Base-by-base conservation (phyloP, 1,284 basidiomycete species). In the Garcileccinum viscosum region DNA sequence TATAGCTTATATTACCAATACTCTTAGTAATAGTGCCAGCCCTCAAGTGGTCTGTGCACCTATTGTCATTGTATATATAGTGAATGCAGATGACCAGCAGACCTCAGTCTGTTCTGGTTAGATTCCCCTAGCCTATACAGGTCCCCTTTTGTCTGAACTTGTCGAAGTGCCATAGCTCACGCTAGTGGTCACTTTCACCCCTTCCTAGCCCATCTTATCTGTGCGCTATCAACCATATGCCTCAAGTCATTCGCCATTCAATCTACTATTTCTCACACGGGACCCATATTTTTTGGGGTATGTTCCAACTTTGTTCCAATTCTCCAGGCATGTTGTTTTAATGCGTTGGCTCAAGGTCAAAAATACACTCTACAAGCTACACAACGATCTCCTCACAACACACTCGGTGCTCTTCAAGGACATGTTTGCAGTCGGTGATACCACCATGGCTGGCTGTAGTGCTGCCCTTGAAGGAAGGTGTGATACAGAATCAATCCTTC, bases 331-430 rank as follows among this genome's bases (percentile, higher is more conserved):
- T 50, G 47, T 24, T n/a, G 47, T 24, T 58, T 15, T 58, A 32
- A 33, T 32, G 5, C 12, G 9, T 50, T 50, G 19, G 9, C 40
- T 5, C n/a, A 50, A 58, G 53, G 69, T 70, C 4, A 42, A 70
- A 60, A 60, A 53, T 1, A 44, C 12, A 1, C 67, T 68, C 5
- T 70, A 70, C 42, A 68, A 64, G 27, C 30, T 69, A 6, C 12
- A 37, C 9, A 6, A 44, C 4, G 24, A 62, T 19, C 1, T 64
- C 4, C 68, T 69, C 22, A 15, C 11, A 5, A 3, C 19, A 1
- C 66, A 68, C 7, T 69, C 66, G 1, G 24, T 1, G 1, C 35
- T 62, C 2, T 58, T 69, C 37, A 6, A 40, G 1, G 68, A 68
- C 8, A 64, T 69, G 47, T 69, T 69, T 11, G 8, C 11, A 0